Percentiles rank a stretch among this genome's conserved stretches.
Evolutionary conservation across 495 filamentous ascomycete species (phyloP).

Genomic region (Hypoxylon fuscum): DNA sequence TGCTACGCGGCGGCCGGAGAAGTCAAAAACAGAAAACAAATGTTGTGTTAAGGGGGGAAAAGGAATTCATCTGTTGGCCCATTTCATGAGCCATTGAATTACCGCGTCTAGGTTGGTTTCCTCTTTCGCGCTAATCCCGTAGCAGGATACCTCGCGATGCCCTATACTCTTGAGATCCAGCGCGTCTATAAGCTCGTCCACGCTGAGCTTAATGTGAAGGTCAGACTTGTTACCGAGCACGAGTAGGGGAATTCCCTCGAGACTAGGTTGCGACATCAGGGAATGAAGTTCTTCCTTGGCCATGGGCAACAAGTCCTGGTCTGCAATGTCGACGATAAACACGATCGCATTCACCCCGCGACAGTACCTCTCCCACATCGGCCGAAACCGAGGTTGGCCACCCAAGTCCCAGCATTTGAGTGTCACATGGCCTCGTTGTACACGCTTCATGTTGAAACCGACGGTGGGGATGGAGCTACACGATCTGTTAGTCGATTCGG

Average conservation of each 20-base stretch:
- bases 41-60: conserved; percentile 7
- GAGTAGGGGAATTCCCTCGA: conserved; percentile 92
- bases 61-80: conserved; percentile 66
- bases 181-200: conserved; percentile 93
- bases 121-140: conserved; percentile 97
- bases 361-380: conserved; percentile 99
- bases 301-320: conserved; percentile 79
- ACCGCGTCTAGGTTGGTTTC: conserved; percentile 98
- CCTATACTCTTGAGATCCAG: conserved; percentile 90
- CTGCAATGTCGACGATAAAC: conserved; percentile 95
- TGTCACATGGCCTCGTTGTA: conserved; percentile 98
- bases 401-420: conserved; percentile 99
- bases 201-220: conserved; percentile 82
- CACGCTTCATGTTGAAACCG: conserved; percentile 98
- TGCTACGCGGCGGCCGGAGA: conserved; percentile 23
- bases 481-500: conserved; percentile 53
- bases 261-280: conserved; percentile 82
- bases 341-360: conserved; percentile 97
- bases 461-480: conserved; percentile 96
- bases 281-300: conserved; percentile 92
- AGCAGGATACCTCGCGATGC: conserved; percentile 96
- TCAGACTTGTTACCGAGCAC: conserved; percentile 99
- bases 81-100: conserved; percentile 94
- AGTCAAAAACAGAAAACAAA: conserved; percentile 7
- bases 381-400: conserved; percentile 94